These are phyloP conservation scores for Pseudocercospora crystallina DNA, from an alignment of 2,329 filamentous ascomycete genomes.

Conservation along the genomic window DNA sequence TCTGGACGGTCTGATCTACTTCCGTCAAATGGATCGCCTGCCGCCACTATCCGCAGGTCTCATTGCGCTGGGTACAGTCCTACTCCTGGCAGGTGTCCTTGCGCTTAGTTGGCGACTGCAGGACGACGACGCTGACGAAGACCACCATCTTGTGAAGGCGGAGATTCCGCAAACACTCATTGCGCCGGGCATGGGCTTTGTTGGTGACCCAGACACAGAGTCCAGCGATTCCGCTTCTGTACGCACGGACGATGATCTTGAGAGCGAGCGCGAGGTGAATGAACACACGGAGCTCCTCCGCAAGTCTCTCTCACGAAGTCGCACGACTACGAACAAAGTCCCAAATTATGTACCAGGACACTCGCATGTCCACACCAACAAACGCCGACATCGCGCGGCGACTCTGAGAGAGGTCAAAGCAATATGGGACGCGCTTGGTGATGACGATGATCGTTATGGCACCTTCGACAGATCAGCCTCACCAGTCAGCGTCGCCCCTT, in stretches of 20 bases:
- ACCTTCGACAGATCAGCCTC: constrained; percentile 23
- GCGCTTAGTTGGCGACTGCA: constrained; percentile 91
- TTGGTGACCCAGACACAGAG: constrained; percentile 33
- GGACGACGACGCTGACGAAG: constrained; percentile 62
- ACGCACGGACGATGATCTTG: constrained; percentile 24
- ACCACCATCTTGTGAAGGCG: constrained; percentile 40
- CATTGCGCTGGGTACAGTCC: constrained; percentile 81
- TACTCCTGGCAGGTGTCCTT: constrained; percentile 83
- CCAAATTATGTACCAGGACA: constrained; percentile 11
- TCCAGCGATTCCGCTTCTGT: constrained; percentile 27
- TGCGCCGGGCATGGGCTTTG: constrained; percentile 72
- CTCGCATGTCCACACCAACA: constrained; percentile 17
- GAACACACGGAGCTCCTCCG: constrained; percentile 26
- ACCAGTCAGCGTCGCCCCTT: constrained; percentile 11
- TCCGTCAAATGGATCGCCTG: constrained; percentile 81
- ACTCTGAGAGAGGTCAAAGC: constrained; percentile 34
- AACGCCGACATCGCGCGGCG: constrained; percentile 31
- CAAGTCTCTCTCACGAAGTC: constrained; percentile 20
- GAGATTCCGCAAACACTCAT: constrained; percentile 63
- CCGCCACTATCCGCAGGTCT: constrained; percentile 72
- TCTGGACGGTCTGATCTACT: constrained; percentile 94
- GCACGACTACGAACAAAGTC: constrained; percentile 14
- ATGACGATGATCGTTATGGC: constrained; percentile 27
- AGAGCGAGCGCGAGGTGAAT: constrained; percentile 18
- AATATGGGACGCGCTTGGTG: constrained; percentile 35